Evolutionary conservation across 1,284 basidiomycete species (phyloP), one percentile per base, ranked within the genome.

Genomic region (Jaminaea rosea): DNA sequence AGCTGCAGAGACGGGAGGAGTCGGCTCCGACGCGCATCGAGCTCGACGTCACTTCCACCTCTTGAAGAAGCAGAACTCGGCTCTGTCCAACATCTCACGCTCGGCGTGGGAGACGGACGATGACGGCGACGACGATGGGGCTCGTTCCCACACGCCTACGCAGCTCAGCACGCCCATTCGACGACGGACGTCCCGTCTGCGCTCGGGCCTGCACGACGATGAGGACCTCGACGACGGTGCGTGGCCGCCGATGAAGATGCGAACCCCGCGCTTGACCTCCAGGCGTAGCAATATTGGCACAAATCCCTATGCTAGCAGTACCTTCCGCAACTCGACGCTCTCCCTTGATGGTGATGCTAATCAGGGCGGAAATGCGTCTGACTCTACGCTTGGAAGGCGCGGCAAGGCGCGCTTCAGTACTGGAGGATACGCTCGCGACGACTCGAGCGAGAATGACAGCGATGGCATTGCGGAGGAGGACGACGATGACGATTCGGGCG

Each of bases 231-330:
- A 42, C 24, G 39, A 36, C 34, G 21, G n/a, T 15, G n/a, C 39
- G 13, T 42, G 39, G 39, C 39, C 39, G 17, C 17, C 17, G 17
- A 42, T 39, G 39, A 27, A 27, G 1, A 9, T 49, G 24, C 37
- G 48, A 5, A 31, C 21, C 1, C 48, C 48, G 7, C 39, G 29
- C 19, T 28, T 49, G 8, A 44, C 48, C 17, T 49, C 48, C 9
- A 26, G 37, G 21, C 42, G 21, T 17, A 49, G 48, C 39, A 49
- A 49, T 28, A 49, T 49, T 21, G 37, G 37, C 19, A 49, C 48
- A 4, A 28, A 19, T 39, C 37, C 26, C 28, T 37, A 41, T 32
- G 29, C 11, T n/a, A 29, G 21, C 23, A 41, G 13, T 32, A 39
- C 21, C 15, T 41, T 17, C 23, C 21, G 17, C 26, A 26, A 26